phyloP scores from a whole-genome alignment of 2,329 filamentous ascomycete species.

The Purpureocillium takamizusanense region DNA sequence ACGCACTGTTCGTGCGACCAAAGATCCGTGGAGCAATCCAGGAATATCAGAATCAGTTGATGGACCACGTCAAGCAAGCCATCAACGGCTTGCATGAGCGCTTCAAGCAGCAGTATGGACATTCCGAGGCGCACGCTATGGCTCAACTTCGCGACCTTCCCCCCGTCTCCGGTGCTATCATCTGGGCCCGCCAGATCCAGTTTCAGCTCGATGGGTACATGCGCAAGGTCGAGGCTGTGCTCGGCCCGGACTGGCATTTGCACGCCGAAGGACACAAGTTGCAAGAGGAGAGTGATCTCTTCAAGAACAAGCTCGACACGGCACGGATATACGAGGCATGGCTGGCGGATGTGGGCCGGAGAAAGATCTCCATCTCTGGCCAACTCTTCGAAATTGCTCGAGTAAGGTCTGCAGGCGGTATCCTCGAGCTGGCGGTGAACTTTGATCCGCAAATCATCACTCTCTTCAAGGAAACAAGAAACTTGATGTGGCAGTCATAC shows the following conservation, averaged over 20 bases:
- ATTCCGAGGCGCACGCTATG: conserved; percentile 97
- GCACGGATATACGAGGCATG: conserved; percentile 91
- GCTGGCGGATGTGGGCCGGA: conserved; percentile 80
- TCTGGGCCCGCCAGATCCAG: conserved; percentile 96
- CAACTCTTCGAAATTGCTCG: conserved; percentile 84
- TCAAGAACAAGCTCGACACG: conserved; percentile 93
- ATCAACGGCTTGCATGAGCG: conserved; percentile 89
- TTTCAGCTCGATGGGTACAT: conserved; percentile 93
- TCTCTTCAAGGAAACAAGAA: conserved; percentile 96
- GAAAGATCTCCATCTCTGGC: conserved; percentile 85
- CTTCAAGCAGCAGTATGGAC: conserved; percentile 97
- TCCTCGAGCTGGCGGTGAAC: conserved; percentile 83
- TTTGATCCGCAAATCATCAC: conserved; percentile 97
- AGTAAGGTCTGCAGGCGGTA: conserved; percentile 83
- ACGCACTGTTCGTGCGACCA: conserved; percentile 94
- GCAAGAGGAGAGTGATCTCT: conserved; percentile 82
- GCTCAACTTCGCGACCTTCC: conserved; percentile 92
- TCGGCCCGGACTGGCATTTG: conserved; percentile 88
- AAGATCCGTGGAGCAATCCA: conserved; percentile 97
- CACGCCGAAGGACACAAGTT: conserved; percentile 94
- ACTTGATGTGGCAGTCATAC: conserved; percentile 90
- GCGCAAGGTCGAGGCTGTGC: conserved; percentile 97
- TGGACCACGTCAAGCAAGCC: conserved; percentile 95
- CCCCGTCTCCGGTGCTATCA: conserved; percentile 92
- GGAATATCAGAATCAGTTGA: conserved; percentile 95